Evolutionary conservation across 2,329 filamentous ascomycete genomes (phyloP).

Genomic region (Phyllosticta paracitricarpa): DNA sequence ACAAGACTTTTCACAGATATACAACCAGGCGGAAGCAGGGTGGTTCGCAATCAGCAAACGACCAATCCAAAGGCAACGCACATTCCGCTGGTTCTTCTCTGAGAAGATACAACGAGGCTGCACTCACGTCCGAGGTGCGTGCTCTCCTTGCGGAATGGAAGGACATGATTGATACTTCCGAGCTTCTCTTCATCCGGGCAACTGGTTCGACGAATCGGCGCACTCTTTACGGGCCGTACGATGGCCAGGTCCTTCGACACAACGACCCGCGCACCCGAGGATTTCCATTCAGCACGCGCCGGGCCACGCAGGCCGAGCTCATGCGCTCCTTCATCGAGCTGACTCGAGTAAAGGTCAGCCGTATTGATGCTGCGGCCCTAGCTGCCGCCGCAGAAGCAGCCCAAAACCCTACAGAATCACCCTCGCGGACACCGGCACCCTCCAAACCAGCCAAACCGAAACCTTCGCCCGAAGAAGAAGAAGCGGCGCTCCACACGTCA

Average conservation of each 20-base stretch:
- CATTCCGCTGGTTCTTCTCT: slow-evolving; percentile 88
- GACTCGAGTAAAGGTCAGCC: slow-evolving; percentile 76
- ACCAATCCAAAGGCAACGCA: slow-evolving; percentile 84
- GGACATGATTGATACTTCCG: slow-evolving; percentile 68
- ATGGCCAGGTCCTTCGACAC: slow-evolving; percentile 69
- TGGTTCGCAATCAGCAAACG: slow-evolving; percentile 87
- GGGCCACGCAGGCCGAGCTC: slow-evolving; percentile 87
- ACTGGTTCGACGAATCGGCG: slow-evolving; percentile 77
- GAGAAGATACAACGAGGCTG: slow-evolving; percentile 88
- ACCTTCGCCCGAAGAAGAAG: slow-evolving; percentile 77
- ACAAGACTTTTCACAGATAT: slow-evolving; percentile 97
- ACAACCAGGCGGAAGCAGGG: slow-evolving; percentile 94
- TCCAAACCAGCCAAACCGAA: slow-evolving; percentile 42
- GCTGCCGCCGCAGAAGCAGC: slow-evolving; percentile 34
- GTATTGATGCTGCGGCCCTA: slow-evolving; percentile 55
- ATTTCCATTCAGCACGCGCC: slow-evolving; percentile 86
- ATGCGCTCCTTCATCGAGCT: slow-evolving; percentile 93
- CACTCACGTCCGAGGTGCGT: slow-evolving; percentile 79
- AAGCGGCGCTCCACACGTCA: slow-evolving; percentile 69
- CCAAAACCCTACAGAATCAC: slow-evolving; percentile 24
- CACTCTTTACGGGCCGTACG: slow-evolving; percentile 84
- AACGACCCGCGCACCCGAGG: slow-evolving; percentile 74
- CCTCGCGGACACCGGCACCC: slow-evolving; percentile 20
- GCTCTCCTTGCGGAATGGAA: slow-evolving; percentile 77
- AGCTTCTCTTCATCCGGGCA: slow-evolving; percentile 80